Base-by-base conservation (phyloP, 2,329 filamentous ascomycete genomes). In the Trichophyton equinum region DNA sequence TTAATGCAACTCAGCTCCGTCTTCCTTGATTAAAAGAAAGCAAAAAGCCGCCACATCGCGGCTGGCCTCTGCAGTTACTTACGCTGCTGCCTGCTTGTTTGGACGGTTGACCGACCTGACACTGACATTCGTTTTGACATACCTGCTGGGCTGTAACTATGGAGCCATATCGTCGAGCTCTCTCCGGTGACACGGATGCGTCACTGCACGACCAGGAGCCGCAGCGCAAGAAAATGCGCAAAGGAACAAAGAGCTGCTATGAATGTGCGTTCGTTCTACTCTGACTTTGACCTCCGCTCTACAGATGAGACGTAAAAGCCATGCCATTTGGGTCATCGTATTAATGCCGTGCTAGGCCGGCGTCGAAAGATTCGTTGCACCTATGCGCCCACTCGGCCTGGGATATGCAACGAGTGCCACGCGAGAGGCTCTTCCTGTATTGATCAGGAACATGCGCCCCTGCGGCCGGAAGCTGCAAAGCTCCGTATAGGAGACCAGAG, bases 361-460 rank as follows among this genome's bases (percentile, higher is more conserved):
- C 69, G 74, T 59, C 71, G 74, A 46, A 76, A 76, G 62, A 76
- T 76, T 61, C 73, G 74, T 61, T 76, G 74, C 61, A 75, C 71
- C n/a, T 74, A 71, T 47, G 68, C 70, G 56, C 60, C 69, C 13
- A 68, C 69, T 55, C 65, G 70, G 38, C 67, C 68, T 3, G 69
- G 68, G 20, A 60, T 69, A 25, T 76, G 74, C 66, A 74, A 74
- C 62, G 74, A 76, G 65, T 76, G 74, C 62, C 71, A 71, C 61
- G 65, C 71, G 20, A 65, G 74, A 59, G 73, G 74, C 1, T 71
- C 69, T 5, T 67, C 67, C 33, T 76, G 74, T 62, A 69, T 75
- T 53, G 72, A 74, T 56, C 74, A 76, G 64, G 73, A 75, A 61
- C 67, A 72, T 66, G 70, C 68, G 13, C 67, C 68, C 25, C 59